Evolutionary conservation across 2,329 filamentous ascomycete genomes (phyloP).

Genomic region (Hawksworthiomyces lignivorus): DNA sequence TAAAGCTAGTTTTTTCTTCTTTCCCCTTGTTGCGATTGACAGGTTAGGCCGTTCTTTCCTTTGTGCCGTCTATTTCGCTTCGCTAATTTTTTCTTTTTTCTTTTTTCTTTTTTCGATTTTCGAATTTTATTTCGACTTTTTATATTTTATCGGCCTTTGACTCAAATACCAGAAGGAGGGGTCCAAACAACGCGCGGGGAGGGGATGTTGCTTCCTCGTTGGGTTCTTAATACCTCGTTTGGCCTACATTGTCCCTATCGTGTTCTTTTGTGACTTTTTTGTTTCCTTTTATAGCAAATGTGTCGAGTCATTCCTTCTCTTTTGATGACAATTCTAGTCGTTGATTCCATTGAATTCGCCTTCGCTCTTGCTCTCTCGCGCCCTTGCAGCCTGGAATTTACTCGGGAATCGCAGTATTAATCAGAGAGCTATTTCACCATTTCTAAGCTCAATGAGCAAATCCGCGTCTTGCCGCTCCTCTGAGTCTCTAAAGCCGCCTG

Average conservation of each 20-base stretch:
- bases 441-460: conserved; percentile 5
- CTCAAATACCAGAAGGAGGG: too few species aligned
- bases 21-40: neutral
- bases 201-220: too few species aligned
- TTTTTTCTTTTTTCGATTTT: neutral
- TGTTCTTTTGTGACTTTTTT: neutral
- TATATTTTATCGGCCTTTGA: too few species aligned
- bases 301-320: neutral
- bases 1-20: neutral
- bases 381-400: neutral
- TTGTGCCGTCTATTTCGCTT: neutral
- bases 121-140: too few species aligned
- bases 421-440: conserved; percentile 3
- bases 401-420: too few species aligned
- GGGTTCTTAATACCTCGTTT: too few species aligned
- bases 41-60: neutral
- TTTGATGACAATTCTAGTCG: neutral
- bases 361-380: neutral
- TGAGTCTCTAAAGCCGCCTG: too few species aligned
- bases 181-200: too few species aligned
- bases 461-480: neutral
- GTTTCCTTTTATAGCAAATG: too few species aligned
- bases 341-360: neutral
- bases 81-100: neutral
- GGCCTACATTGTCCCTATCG: too few species aligned